These are phyloP conservation scores for Amaranthus tricolor DNA, from an alignment of 179 eudicot species.

Conservation along the genomic window DNA sequence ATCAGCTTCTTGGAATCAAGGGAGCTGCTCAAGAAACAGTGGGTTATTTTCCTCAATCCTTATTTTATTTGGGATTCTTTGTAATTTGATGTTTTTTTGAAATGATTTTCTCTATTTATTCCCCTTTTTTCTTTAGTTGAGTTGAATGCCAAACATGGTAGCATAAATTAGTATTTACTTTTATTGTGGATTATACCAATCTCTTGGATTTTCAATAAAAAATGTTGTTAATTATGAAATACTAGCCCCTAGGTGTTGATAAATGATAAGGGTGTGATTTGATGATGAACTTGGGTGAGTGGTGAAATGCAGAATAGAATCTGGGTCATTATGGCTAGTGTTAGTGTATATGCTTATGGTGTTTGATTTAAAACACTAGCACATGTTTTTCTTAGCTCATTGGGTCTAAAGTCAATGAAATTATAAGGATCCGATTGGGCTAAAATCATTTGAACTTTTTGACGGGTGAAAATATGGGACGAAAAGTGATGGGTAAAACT, in stretches of 20 bases:
- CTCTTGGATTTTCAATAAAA: neutral
- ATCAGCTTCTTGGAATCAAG: slow-evolving; percentile 93
- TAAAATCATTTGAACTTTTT: no score
- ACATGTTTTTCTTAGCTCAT: no score
- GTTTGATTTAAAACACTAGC: neutral
- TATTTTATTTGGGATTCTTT: neutral
- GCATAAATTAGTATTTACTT: neutral
- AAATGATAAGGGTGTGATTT: neutral
- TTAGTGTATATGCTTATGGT: neutral
- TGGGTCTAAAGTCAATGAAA: no score
- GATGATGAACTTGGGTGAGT: neutral
- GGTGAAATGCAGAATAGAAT: neutral
- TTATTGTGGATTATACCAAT: neutral
- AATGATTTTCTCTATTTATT: neutral
- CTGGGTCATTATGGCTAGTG: neutral
- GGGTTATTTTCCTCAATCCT: slow-evolving; percentile 21
- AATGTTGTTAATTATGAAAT: neutral
- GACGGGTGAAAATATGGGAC: no score
- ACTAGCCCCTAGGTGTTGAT: neutral
- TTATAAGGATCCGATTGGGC: no score
- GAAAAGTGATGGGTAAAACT: no score
- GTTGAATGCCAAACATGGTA: neutral
- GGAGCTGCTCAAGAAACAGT: slow-evolving; percentile 95
- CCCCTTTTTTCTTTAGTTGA: neutral
- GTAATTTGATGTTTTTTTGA: neutral